phyloP scores from a whole-genome alignment of 495 filamentous ascomycete species.

The Umbilicaria muhlenbergii region DNA sequence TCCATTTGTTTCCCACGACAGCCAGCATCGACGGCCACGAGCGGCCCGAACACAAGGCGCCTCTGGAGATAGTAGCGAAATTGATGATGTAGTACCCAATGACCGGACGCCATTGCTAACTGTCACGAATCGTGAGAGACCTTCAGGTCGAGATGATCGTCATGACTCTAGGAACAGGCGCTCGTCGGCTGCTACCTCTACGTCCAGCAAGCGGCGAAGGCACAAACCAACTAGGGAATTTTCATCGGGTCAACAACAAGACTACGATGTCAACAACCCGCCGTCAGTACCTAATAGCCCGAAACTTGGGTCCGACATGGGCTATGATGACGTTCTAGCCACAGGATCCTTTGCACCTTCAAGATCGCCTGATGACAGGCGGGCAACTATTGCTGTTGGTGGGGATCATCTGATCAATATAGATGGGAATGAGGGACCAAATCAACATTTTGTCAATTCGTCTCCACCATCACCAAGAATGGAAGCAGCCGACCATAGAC shows the following conservation, averaged over 20 bases:
- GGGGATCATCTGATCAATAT: slow-evolving; percentile 44
- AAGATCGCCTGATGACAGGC: slow-evolving; percentile 27
- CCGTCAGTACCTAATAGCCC: slow-evolving; percentile 81
- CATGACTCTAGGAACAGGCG: slow-evolving; percentile 9
- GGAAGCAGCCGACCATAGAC: slow-evolving; percentile 23
- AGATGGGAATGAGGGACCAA: slow-evolving; percentile 27
- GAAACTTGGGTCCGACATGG: slow-evolving; percentile 38
- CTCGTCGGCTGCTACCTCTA: slow-evolving; percentile 11
- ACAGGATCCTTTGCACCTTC: slow-evolving; percentile 35
- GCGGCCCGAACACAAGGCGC: slow-evolving; percentile 5
- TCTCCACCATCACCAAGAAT: slow-evolving; percentile 22
- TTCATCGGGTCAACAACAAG: slow-evolving; percentile 20
- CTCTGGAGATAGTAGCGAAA: slow-evolving; percentile 18
- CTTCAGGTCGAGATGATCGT: slow-evolving; percentile 3
- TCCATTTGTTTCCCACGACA: slow-evolving; percentile 3
- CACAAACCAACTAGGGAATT: slow-evolving; percentile 6
- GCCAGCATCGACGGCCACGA: slow-evolving; percentile 3
- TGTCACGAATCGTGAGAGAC: slow-evolving; percentile 6
- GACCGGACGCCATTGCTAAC: slow-evolving; percentile 12
- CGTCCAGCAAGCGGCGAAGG: slow-evolving; percentile 12
- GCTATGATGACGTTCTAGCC: slow-evolving; percentile 67
- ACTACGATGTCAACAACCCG: slow-evolving; percentile 90
- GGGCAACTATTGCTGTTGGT: slow-evolving; percentile 20
- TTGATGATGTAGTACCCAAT: background rate
- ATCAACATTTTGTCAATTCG: slow-evolving; percentile 9